Evolutionary conservation across 495 filamentous ascomycete species (phyloP).

Genomic region (Cercophora newfieldiana): DNA sequence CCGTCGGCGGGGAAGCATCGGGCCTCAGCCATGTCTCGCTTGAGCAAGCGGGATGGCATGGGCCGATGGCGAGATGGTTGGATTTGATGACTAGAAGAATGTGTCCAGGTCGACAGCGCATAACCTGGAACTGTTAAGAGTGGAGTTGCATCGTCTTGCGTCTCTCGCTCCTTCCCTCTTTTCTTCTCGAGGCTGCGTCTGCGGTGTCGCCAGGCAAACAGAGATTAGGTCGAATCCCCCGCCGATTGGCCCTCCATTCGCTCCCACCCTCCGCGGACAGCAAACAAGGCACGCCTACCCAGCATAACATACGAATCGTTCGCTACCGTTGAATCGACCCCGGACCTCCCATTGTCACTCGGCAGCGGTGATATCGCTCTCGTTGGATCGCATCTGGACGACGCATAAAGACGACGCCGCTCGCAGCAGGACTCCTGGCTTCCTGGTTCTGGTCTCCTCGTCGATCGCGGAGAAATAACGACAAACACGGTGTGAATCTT

Average conservation of each 20-base stretch:
- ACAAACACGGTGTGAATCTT: not conserved
- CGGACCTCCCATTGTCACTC: not conserved
- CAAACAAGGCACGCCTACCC: not conserved
- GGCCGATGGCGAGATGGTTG: not conserved
- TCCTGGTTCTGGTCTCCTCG: not conserved
- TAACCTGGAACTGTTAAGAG: not conserved
- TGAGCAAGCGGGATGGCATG: not conserved
- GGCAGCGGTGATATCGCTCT: not conserved
- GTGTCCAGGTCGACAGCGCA: not conserved
- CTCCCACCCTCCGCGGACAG: not conserved
- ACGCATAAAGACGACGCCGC: not conserved
- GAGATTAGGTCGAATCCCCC: not conserved
- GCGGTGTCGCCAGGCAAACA: not conserved
- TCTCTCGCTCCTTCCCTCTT: not conserved
- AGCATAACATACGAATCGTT: not conserved
- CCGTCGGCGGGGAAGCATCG: not conserved
- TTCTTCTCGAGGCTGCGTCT: not conserved
- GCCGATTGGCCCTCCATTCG: not conserved
- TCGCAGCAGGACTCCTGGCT: not conserved
- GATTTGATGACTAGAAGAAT: not conserved
- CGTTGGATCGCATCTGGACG: not conserved
- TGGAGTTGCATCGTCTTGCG: not conserved
- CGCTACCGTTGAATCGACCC: not conserved
- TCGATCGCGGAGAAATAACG: not conserved
- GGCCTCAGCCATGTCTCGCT: slow-evolving; percentile 11